Evolutionary conservation across 208 protist species (phyloP).

Genomic region (Perkinsela sp.): DNA sequence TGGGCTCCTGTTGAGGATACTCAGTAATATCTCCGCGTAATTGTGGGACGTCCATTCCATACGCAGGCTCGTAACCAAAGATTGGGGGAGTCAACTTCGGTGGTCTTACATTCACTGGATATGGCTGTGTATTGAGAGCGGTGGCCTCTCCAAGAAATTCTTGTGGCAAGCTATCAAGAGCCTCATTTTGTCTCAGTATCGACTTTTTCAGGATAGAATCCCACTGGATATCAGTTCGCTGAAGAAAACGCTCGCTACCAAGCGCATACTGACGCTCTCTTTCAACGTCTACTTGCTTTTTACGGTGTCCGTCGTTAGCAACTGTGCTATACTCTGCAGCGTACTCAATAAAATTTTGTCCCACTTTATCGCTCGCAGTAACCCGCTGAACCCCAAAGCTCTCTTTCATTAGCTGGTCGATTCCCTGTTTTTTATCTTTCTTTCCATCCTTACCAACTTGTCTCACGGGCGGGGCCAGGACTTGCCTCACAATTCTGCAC

Average conservation of each 20-base stretch:
- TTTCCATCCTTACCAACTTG: neutral
- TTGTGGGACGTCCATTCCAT: slow-evolving; percentile 47
- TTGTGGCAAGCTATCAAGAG: slow-evolving; percentile 19
- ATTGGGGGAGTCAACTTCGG: slow-evolving; percentile 40
- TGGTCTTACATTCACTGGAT: slow-evolving; percentile 20
- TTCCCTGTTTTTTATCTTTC: neutral
- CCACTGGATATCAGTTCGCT: slow-evolving; percentile 15
- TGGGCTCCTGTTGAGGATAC: slow-evolving; percentile 23
- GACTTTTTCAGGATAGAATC: slow-evolving; percentile 18
- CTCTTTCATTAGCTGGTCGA: neutral
- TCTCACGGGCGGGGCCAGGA: neutral
- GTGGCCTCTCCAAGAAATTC: slow-evolving; percentile 30
- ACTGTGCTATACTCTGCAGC: neutral
- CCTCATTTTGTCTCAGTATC: slow-evolving; percentile 20
- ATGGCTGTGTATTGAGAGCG: slow-evolving; percentile 33
- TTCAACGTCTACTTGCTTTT: slow-evolving; percentile 36
- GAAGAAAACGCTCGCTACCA: slow-evolving; percentile 33
- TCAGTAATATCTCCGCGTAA: slow-evolving; percentile 28
- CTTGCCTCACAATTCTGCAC: too few species aligned
- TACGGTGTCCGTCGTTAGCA: slow-evolving; percentile 5
- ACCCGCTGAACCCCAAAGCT: neutral
- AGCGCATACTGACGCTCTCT: slow-evolving; percentile 19
- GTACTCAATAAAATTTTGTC: neutral
- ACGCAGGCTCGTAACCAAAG: slow-evolving; percentile 41
- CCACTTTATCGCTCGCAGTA: neutral